Evolutionary conservation across 2,329 filamentous ascomycete species (phyloP), one percentile per base, ranked within the genome.

Genomic region (Cadophora sp.): DNA sequence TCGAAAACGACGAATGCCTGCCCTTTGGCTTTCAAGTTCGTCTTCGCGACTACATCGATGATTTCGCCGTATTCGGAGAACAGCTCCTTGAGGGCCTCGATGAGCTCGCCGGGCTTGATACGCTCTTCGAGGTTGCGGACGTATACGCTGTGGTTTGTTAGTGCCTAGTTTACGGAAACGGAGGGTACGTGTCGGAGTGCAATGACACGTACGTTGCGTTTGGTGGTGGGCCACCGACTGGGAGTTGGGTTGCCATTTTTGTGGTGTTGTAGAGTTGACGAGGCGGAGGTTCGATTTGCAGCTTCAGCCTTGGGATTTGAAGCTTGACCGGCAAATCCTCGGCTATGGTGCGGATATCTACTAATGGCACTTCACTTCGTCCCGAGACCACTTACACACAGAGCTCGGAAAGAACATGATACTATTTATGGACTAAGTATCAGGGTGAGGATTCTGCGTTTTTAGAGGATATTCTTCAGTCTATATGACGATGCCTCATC

Each of bases 1-100:
- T 97, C 93, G 79, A 94, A 98, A 56, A 98, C 94, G 61, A 99
- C 83, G 78, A 99, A 99, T 0, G 96, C 96, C 81, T 99, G 96
- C 14, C 96, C 96, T 79, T 97, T 97, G 53, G 93, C 92, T 79
- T 92, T 94, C 34, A 98, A 81, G 79, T 97, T 97, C 72, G 88
- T 93, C 83, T 97, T 97, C 55, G 92, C 92, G 68, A 97, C 87
- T 62, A 97, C 88, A 71, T 97, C 94, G 74, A 97, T 82, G 69
- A 97, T 88, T 67, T 84, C 90, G 71, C 96, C 96, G 80, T 96
- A 97, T 80, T 97, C 92, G 71, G 89, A 89, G 82, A 98, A 98
- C 76, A 98, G 86, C 71, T 90, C 89, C 26, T 81, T 83, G 19
- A 99, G 85, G 0, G 92, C 87, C 73, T 91, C 87, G 72, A 90